Percentiles rank a stretch among this genome's conserved stretches.
These are phyloP conservation scores for carrot (Daucus carota) DNA, from an alignment of 129 eudicot genomes.

Conservation along the genomic window DH1_v3.0 NC_030384.2:37513501-37514000, in stretches of 20 bases:
- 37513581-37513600: neutral
- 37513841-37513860: neutral
- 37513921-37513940: slow-evolving; percentile 82
- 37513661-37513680: slow-evolving; percentile 98
- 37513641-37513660: slow-evolving; percentile 97
- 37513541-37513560: neutral
- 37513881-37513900: slow-evolving; percentile 89
- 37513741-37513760: slow-evolving; percentile 99
- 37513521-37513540: neutral
- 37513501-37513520: neutral
- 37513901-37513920: slow-evolving; percentile 89
- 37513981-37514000: slow-evolving; percentile 95
- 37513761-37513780: slow-evolving; percentile 97
- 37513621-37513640: slow-evolving; percentile 77
- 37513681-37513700: slow-evolving; percentile 95
- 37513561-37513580: neutral
- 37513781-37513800: slow-evolving; percentile 81
- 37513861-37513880: slow-evolving; percentile 6
- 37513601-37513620: slow-evolving; percentile 1
- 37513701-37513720: slow-evolving; percentile 85
- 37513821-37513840: neutral
- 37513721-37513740: slow-evolving; percentile 89
- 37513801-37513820: neutral
- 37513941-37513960: slow-evolving; percentile 63
- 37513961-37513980: slow-evolving; percentile 92